A percentile compares a stretch with the other conserved stretches of the same genome.
phyloP scores from a whole-genome alignment of 176 grass and related monocot genomes.

The Guadua angustifolia region DNA sequence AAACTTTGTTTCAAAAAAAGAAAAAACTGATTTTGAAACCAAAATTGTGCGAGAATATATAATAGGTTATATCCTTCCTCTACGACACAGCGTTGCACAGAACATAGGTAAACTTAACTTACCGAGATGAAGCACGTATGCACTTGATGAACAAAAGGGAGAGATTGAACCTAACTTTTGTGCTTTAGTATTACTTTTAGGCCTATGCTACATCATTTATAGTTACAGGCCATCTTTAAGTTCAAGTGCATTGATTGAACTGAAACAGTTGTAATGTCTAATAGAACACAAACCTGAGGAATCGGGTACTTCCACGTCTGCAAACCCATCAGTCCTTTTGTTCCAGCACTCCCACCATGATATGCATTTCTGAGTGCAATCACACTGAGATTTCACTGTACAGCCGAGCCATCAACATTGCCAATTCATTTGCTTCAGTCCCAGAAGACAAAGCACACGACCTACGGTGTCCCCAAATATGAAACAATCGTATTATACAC shows the following conservation, averaged over 20 bases:
- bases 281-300: constrained; percentile 67
- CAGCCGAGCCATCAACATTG: constrained; percentile 90
- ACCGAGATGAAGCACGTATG: neutral
- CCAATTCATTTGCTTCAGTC: constrained; percentile 96
- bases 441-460: constrained; percentile 95
- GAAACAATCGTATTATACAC: neutral
- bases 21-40: neutral
- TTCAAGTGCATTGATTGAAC: neutral
- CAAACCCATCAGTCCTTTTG: constrained; percentile 81
- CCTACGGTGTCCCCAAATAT: constrained; percentile 50
- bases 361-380: constrained; percentile 93
- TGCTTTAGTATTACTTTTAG: neutral
- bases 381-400: constrained; percentile 92
- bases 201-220: neutral
- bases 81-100: neutral
- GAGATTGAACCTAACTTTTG: neutral
- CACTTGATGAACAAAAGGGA: neutral
- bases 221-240: neutral
- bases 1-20: neutral
- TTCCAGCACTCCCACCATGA: constrained; percentile 92
- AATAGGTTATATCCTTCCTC: neutral
- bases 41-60: neutral
- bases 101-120: neutral
- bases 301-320: constrained; percentile 96
- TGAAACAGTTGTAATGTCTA: neutral